phyloP scores from a whole-genome alignment of 352 stramenopile species.

The Pythium apleroticum region DNA sequence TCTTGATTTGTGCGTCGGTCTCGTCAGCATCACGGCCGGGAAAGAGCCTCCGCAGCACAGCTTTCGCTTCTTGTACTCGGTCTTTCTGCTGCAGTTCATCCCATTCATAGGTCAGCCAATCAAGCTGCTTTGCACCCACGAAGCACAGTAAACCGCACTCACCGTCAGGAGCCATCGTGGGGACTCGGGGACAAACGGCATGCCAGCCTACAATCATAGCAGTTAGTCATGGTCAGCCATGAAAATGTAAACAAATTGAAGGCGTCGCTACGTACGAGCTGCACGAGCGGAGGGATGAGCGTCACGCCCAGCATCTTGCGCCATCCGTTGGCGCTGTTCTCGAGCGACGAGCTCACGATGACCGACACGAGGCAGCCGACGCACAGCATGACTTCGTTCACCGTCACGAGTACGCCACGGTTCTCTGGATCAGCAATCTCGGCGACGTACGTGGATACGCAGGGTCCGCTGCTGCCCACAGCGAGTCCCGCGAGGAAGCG shows the following conservation, averaged over 20 bases:
- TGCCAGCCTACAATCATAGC: slow-evolving; percentile 37
- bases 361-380: slow-evolving; percentile 69
- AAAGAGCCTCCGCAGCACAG: slow-evolving; percentile 33
- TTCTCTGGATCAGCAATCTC: slow-evolving; percentile 61
- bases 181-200: slow-evolving; percentile 71
- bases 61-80: slow-evolving; percentile 41
- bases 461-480: slow-evolving; percentile 62
- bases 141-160: no score
- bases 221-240: slow-evolving; percentile 2
- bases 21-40: slow-evolving; percentile 10
- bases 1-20: slow-evolving; percentile 26
- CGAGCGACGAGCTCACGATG: slow-evolving; percentile 42
- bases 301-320: slow-evolving; percentile 66
- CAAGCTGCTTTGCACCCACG: no score
- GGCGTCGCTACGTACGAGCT: slow-evolving; percentile 38
- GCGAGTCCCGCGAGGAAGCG: slow-evolving; percentile 65
- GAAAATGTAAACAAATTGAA: not conserved
- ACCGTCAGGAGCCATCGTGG: slow-evolving; percentile 66
- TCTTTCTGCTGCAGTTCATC: slow-evolving; percentile 51
- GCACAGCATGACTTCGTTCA: slow-evolving; percentile 78
- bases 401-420: slow-evolving; percentile 54
- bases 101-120: no score
- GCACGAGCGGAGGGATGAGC: slow-evolving; percentile 56
- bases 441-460: slow-evolving; percentile 65
- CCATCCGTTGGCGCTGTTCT: slow-evolving; percentile 51